Evolutionary conservation across 768 basidiomycete species (phyloP).

Genomic region (Auricularia heimuer): DNA sequence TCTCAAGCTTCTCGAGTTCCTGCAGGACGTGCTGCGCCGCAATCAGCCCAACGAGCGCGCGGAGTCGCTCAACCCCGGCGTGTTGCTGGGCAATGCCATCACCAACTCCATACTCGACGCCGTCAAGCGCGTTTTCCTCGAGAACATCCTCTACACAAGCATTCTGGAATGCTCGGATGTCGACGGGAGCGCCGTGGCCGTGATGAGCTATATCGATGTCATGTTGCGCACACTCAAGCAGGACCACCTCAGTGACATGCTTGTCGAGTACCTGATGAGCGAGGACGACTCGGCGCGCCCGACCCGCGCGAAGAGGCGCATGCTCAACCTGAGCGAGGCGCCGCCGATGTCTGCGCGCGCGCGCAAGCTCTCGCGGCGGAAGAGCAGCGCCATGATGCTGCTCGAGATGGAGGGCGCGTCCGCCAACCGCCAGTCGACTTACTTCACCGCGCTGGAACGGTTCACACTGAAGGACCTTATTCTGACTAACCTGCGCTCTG

Average conservation of each 20-base stretch:
- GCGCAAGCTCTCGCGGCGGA: slow-evolving; percentile 45
- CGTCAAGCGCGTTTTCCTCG: slow-evolving; percentile 76
- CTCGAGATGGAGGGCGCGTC: slow-evolving; percentile 76
- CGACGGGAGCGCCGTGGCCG: slow-evolving; percentile 94
- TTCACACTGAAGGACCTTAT: slow-evolving; percentile 90
- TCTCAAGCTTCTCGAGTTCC: slow-evolving; percentile 81
- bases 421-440: slow-evolving; percentile 55
- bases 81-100: slow-evolving; percentile 68
- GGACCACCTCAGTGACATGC: slow-evolving; percentile 52
- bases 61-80: slow-evolving; percentile 46
- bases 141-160: slow-evolving; percentile 88
- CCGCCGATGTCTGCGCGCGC: slow-evolving; percentile 13
- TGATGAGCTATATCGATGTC: slow-evolving; percentile 90
- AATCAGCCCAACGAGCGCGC: slow-evolving; percentile 35
- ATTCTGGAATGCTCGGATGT: slow-evolving; percentile 84
- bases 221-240: slow-evolving; percentile 63
- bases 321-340: slow-evolving; percentile 1
- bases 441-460: slow-evolving; percentile 78
- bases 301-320: slow-evolving; percentile 18
- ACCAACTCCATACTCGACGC: slow-evolving; percentile 76
- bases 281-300: slow-evolving; percentile 68
- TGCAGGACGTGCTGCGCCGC: slow-evolving; percentile 78
- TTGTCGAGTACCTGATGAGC: slow-evolving; percentile 73
- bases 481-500: slow-evolving; percentile 65
- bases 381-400: slow-evolving; percentile 87